Evolutionary conservation across 116 monocot species (phyloP).

Genomic region (Posidonia oceanica): DNA sequence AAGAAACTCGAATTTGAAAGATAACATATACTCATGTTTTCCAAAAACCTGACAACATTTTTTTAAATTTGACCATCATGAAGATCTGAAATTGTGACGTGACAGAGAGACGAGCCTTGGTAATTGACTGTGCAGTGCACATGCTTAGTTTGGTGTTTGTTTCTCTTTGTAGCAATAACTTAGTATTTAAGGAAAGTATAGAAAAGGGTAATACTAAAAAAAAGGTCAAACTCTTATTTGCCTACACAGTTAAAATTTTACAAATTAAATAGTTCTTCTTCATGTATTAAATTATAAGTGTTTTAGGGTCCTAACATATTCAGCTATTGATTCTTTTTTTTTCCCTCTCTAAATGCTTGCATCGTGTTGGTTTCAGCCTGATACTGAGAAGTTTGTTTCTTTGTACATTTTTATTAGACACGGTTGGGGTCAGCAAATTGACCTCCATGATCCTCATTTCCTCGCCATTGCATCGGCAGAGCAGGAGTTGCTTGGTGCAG

Average conservation of each 20-base stretch:
- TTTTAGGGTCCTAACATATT: not conserved
- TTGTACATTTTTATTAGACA: constrained; percentile 22
- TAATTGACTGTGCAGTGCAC: too few species aligned
- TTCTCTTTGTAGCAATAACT: too few species aligned
- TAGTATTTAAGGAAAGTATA: too few species aligned
- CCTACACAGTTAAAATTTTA: not conserved
- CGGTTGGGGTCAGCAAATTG: constrained; percentile 55
- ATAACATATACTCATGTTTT: too few species aligned
- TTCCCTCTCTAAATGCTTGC: not conserved
- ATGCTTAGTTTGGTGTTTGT: too few species aligned
- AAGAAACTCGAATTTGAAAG: too few species aligned
- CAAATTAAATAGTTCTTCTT: not conserved
- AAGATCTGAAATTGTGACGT: too few species aligned
- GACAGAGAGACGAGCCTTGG: too few species aligned
- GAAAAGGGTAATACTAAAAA: not conserved
- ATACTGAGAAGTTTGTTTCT: too few species aligned
- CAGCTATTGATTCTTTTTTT: not conserved
- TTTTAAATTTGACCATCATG: too few species aligned
- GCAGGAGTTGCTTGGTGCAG: constrained; percentile 59
- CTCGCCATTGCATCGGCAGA: constrained; percentile 44
- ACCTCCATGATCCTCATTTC: constrained; percentile 62
- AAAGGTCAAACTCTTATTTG: not conserved
- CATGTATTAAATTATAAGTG: not conserved
- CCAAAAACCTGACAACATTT: too few species aligned
- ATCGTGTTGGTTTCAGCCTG: too few species aligned